Conservation (phyloP, 345 rosid genomes). For the Eucalyptus viminalis region DNA sequence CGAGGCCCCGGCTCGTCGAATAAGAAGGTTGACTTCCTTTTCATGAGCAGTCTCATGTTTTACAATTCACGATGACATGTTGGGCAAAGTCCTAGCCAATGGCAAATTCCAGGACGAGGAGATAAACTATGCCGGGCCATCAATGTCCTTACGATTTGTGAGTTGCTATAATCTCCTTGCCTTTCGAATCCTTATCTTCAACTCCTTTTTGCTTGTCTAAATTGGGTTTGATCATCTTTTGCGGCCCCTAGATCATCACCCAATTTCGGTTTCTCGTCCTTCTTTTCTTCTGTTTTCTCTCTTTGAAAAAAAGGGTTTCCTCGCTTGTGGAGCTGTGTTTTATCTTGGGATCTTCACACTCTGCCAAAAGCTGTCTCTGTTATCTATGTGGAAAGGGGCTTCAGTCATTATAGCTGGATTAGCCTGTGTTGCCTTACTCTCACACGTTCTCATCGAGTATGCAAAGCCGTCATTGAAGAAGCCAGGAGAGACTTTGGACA, state of each 20-base stretch:
- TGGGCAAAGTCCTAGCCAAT: neutral
- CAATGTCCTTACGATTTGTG: neutral
- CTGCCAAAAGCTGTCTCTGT: conserved; percentile 48
- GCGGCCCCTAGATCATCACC: neutral
- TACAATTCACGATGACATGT: neutral
- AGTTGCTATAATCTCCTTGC: neutral
- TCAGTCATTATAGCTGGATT: conserved; percentile 23
- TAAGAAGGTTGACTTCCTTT: neutral
- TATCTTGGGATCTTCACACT: conserved; percentile 28
- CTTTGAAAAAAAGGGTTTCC: neutral
- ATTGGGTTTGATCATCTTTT: neutral
- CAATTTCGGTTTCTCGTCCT: neutral
- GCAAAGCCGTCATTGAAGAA: neutral
- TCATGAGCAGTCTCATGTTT: neutral
- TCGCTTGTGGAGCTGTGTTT: neutral
- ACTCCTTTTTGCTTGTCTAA: neutral
- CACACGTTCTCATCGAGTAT: conserved; percentile 37
- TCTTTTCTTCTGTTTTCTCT: neutral
- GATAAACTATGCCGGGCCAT: neutral
- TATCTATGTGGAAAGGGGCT: conserved; percentile 61
- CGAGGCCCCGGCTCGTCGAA: neutral
- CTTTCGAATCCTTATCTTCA: neutral
- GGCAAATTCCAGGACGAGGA: neutral
- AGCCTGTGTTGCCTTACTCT: conserved; percentile 38
- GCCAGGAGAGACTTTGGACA: neutral